Evolutionary conservation across 495 filamentous ascomycete genomes (phyloP), one percentile per base, ranked within the genome.

Genomic region (Corynascus novoguineensis): DNA sequence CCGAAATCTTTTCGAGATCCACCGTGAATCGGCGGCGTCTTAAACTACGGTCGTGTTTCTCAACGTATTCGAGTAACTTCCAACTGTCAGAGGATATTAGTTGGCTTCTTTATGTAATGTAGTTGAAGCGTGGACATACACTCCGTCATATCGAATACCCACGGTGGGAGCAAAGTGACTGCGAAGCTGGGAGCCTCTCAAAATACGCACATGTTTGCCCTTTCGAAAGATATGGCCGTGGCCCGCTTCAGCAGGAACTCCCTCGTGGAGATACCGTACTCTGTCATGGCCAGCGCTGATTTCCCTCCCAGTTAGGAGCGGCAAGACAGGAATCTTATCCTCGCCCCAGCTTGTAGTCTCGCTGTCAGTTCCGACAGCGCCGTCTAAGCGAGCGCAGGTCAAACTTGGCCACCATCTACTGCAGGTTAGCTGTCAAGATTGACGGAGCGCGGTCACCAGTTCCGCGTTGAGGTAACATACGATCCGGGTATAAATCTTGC

Each of bases 361-460:
- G 4, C 38, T 19, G 15, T 67, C 67, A 34, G 48, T 65, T 0
- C 59, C 63, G 15, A 80, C 71, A 28, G 79, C 72, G 14, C 78
- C 76, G 51, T 80, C 77, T 10, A 73, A 69, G 37, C 70, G 61
- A 1, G 73, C 75, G 51, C 75, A 80, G 9, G 72, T 65, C 1
- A 79, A 65, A 57, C 75, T 74, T 19, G 74, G 54, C 76, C 76
- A 81, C 77, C 75, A 81, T 47, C 76, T 79, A 21, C 4, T 35
- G 5, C 19, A 32, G 9, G 38, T 52, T 25, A 32, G 19, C 31
- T 32, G n/a, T n/a, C n/a, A n/a, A n/a, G n/a, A n/a, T n/a, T 27
- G 22, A 17, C 17, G 19, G 8, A 24, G 14, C 14, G 1, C 5
- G 8, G 9, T 27, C 15, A 15, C 5, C 19, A 19, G n/a, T 5